Evolutionary conservation across 1,139 yeast genomes (phyloP), one percentile per base, ranked within the genome.

Genomic region (Groenewaldozyma sp.): DNA sequence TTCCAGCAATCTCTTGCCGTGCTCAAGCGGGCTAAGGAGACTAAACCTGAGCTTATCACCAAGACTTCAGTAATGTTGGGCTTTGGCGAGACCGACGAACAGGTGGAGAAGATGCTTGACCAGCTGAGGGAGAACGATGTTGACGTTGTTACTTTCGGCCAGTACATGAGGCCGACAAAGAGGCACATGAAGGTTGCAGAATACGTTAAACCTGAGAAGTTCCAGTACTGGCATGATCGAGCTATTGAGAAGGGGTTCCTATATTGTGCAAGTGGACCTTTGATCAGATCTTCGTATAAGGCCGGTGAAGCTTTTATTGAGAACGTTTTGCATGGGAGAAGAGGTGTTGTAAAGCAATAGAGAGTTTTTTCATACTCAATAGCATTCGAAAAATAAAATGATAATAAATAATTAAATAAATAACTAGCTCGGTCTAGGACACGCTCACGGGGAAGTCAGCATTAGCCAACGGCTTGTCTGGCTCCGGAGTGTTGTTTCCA

Each of bases 221-320:
- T 93, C 59, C 95, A 87, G 45, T 71, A 81, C 60, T 93, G 98
- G 98, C 84, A 80, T 58, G 78, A 82, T 45, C 73, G 71, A 18
- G 98, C 98, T 0, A 70, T 83, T 59, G 86, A 82, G 35, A 66
- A 88, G 76, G 98, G 98, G 1, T 93, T 93, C 71, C 67, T 87
- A 39, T 91, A 93, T 58, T 94, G 95, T 59, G 98, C 98, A 2
- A 81, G 94, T 51, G 98, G 98, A 3, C 98, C 99, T 4, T 71
- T 93, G 54, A 97, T 93, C 13, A 76, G 99, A 60, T 86, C 96
- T 1, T 83, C 95, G 1, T 93, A 93, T 64, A 93, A 91, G 63
- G 99, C 99, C 14, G 99, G 99, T 46, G 99, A 93, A 62, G 87
- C 95, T 1, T 93, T 87, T 55, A 88, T 93, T 54, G 98, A 93